A percentile compares a stretch with the other conserved stretches of the same genome.
phyloP scores from a whole-genome alignment of 2,329 filamentous ascomycete genomes.

The Acrodontium crateriforme region DNA sequence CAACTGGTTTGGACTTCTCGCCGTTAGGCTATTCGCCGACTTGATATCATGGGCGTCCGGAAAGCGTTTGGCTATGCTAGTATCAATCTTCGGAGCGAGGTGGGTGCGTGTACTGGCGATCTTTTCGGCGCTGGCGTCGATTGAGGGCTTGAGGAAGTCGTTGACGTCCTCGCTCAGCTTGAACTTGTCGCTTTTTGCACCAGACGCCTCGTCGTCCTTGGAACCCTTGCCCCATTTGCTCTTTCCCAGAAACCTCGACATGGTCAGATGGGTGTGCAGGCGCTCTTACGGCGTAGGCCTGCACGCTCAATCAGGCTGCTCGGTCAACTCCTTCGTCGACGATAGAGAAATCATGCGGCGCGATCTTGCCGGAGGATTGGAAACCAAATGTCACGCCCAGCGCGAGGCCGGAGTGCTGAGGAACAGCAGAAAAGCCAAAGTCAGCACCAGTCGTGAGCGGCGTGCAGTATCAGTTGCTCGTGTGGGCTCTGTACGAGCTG shows the following conservation, averaged over 20 bases:
- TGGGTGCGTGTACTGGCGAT: constrained; percentile 15
- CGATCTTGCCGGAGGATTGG: no score
- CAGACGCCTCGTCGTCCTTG: constrained; percentile 11
- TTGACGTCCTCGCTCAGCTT: constrained; percentile 34
- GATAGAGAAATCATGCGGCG: no score
- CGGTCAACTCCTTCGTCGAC: no score
- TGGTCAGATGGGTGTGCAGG: no score
- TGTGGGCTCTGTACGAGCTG: no score
- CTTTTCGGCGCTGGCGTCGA: constrained; percentile 28
- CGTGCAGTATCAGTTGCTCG: no score
- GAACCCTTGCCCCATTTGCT: constrained; percentile 21
- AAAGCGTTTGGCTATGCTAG: constrained; percentile 36
- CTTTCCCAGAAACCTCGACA: constrained; percentile 15
- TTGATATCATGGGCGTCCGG: constrained; percentile 34
- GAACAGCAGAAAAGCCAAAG: no score
- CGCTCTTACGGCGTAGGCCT: no score
- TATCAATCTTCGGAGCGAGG: constrained; percentile 31
- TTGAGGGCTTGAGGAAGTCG: constrained; percentile 44
- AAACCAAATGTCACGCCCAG: no score
- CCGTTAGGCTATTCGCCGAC: constrained; percentile 6
- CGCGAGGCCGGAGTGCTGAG: no score
- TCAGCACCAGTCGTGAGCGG: no score
- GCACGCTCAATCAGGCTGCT: no score
- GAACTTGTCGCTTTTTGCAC: constrained; percentile 10
- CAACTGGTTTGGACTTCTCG: constrained; percentile 2